A percentile compares a stretch with the other conserved stretches of the same genome.
These are phyloP conservation scores for Aristolochia contorta DNA, from an alignment of 164 flowering plant genomes.

Conservation along the genomic window DNA sequence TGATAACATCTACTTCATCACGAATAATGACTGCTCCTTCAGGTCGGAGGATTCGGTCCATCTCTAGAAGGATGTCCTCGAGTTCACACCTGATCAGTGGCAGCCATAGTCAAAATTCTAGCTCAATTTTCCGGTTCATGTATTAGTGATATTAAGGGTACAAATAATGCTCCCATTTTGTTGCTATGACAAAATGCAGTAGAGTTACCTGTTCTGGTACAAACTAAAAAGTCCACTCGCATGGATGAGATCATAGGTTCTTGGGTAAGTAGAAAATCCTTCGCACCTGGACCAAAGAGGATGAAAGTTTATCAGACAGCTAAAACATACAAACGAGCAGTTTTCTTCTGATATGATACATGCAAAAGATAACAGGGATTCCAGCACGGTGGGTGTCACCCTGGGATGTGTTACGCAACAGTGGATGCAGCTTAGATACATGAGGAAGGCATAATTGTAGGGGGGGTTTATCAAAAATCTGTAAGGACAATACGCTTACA, in stretches of 20 bases:
- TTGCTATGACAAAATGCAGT: not conserved
- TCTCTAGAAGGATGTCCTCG: constrained; percentile 83
- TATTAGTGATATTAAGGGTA: too few species aligned
- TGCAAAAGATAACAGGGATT: too few species aligned
- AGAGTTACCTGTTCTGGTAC: constrained; percentile 73
- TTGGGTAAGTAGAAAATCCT: constrained; percentile 90
- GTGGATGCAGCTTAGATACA: too few species aligned
- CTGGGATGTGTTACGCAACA: too few species aligned
- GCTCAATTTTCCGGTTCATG: too few species aligned
- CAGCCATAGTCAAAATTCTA: not conserved
- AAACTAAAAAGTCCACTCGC: constrained; percentile 72
- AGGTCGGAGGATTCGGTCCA: constrained; percentile 86
- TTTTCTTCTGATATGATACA: too few species aligned
- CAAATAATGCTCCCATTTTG: too few species aligned
- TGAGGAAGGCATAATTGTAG: too few species aligned
- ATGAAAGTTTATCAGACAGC: not conserved
- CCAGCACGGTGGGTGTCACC: too few species aligned
- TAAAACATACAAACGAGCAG: not conserved
- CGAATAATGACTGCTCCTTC: constrained; percentile 90
- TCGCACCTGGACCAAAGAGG: constrained; percentile 60
- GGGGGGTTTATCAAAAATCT: too few species aligned
- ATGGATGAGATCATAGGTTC: constrained; percentile 91
- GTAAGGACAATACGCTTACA: too few species aligned
- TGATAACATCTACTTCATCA: constrained; percentile 63
- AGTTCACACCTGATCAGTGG: constrained; percentile 40